A percentile compares a stretch with the other conserved stretches of the same genome.
Evolutionary conservation across 163 green algal species (phyloP).

Genomic region (Trebouxia gelatinosa): DNA sequence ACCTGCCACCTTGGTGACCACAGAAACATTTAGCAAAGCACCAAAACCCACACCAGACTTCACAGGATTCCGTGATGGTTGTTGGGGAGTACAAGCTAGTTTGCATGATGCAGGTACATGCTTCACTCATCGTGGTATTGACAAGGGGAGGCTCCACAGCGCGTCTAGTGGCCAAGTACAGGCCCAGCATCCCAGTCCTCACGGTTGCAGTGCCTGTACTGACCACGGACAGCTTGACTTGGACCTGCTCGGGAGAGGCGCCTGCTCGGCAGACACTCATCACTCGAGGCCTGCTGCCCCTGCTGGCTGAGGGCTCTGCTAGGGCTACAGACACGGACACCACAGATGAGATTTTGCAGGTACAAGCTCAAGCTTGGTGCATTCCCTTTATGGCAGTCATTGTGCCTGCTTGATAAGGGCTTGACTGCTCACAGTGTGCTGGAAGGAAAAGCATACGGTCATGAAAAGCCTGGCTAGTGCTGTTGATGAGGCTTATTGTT

Average conservation of each 20-base stretch:
- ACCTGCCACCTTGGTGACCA: no score
- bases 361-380: background rate
- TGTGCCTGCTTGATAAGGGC: no score
- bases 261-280: conserved; percentile 80
- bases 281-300: conserved; percentile 83
- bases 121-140: conserved; percentile 91
- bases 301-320: conserved; percentile 90
- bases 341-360: conserved; percentile 89
- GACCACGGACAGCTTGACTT: conserved; percentile 90
- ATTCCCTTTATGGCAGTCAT: no score
- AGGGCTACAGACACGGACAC: conserved; percentile 91
- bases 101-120: conserved; percentile 67
- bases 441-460: no score
- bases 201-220: conserved; percentile 90
- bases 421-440: no score
- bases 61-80: no score
- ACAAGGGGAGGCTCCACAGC: conserved; percentile 89
- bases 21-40: no score
- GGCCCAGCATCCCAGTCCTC: conserved; percentile 88
- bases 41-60: no score
- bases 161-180: conserved; percentile 94
- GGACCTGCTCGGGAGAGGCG: conserved; percentile 80
- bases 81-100: no score
- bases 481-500: no score
- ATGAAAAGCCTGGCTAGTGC: no score